These are phyloP conservation scores for Candida orba DNA, from an alignment of 805 yeast genomes.

Conservation along the genomic window DNA sequence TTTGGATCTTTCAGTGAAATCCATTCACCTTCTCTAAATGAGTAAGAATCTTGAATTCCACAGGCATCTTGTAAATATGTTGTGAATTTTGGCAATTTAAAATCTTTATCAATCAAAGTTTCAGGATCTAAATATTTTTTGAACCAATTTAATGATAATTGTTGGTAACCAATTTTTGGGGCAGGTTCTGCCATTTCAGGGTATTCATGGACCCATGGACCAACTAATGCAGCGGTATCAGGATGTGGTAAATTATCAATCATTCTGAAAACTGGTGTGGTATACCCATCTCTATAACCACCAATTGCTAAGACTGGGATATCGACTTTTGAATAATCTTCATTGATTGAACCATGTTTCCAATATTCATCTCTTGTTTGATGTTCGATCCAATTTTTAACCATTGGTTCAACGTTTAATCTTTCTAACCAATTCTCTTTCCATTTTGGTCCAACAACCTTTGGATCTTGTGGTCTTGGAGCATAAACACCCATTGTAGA, in stretches of 20 bases:
- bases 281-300: slow-evolving; percentile 44
- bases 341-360: slow-evolving; percentile 42
- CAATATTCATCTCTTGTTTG: slow-evolving; percentile 39
- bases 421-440: slow-evolving; percentile 34
- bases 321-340: slow-evolving; percentile 31
- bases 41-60: slow-evolving; percentile 31
- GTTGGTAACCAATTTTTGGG: slow-evolving; percentile 38
- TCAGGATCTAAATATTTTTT: slow-evolving; percentile 30
- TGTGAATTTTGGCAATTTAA: slow-evolving; percentile 29
- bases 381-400: slow-evolving; percentile 35
- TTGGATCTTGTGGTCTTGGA: slow-evolving; percentile 41
- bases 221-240: slow-evolving; percentile 30
- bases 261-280: slow-evolving; percentile 38
- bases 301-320: slow-evolving; percentile 39
- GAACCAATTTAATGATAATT: slow-evolving; percentile 36
- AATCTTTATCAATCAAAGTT: slow-evolving; percentile 15
- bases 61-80: slow-evolving; percentile 39
- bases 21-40: slow-evolving; percentile 34
- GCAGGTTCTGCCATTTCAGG: slow-evolving; percentile 41
- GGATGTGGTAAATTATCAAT: slow-evolving; percentile 31
- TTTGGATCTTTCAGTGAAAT: slow-evolving; percentile 22
- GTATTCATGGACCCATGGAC: slow-evolving; percentile 45
- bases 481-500: slow-evolving; percentile 38
- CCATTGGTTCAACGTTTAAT: slow-evolving; percentile 33
- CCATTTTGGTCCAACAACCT: slow-evolving; percentile 33